Evolutionary conservation across 345 rosid genomes (phyloP).

Genomic region (Laguncularia racemosa): DNA sequence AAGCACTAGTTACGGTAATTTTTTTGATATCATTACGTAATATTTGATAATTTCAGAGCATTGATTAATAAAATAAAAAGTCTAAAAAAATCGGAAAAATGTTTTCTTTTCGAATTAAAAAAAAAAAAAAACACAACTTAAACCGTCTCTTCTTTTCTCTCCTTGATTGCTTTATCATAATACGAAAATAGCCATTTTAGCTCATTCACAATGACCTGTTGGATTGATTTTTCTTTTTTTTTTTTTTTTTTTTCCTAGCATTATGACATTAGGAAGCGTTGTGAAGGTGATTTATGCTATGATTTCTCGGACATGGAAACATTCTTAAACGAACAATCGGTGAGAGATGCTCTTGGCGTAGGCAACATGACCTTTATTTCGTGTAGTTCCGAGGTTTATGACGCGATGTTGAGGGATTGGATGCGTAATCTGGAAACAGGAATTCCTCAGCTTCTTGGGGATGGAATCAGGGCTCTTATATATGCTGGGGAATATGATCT

Average conservation of each 20-base stretch:
- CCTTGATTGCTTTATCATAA: background rate
- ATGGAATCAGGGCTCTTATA: constrained; percentile 58
- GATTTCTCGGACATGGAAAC: constrained; percentile 66
- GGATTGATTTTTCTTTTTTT: constrained; percentile 4
- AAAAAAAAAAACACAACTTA: too few species aligned
- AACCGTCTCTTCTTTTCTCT: too few species aligned
- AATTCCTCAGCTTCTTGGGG: constrained; percentile 67
- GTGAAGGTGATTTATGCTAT: constrained; percentile 59
- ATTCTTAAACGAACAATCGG: constrained; percentile 51
- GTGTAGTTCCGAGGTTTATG: constrained; percentile 52
- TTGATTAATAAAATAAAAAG: too few species aligned
- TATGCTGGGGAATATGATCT: constrained; percentile 93
- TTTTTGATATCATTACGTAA: too few species aligned
- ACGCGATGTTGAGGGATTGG: constrained; percentile 68
- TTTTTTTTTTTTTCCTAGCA: too few species aligned
- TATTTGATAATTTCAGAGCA: too few species aligned
- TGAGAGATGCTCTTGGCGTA: constrained; percentile 56
- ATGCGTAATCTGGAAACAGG: constrained; percentile 66
- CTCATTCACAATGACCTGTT: background rate
- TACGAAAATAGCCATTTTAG: background rate
- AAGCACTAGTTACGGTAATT: too few species aligned
- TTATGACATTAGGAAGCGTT: constrained; percentile 73
- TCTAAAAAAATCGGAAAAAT: too few species aligned
- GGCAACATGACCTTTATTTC: constrained; percentile 64
- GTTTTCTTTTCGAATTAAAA: too few species aligned